Evolutionary conservation across 306 rosid genomes (phyloP).

Genomic region (Ochetophila trinervis): DNA sequence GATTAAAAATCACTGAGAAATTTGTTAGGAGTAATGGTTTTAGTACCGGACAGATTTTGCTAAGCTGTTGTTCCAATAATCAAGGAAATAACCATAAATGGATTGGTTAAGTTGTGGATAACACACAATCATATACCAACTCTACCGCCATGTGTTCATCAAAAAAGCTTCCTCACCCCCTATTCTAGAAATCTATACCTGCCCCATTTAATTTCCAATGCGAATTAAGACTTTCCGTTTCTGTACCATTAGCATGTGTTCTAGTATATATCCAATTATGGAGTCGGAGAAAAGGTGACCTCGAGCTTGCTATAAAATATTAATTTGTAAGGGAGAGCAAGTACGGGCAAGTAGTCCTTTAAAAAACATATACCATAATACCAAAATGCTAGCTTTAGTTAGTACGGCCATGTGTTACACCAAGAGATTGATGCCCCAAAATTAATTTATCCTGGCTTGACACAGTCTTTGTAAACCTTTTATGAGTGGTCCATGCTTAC

Average conservation of each 20-base stretch:
- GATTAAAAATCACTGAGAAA: too few species aligned
- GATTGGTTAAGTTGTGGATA: constrained; percentile 14
- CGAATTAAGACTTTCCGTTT: too few species aligned
- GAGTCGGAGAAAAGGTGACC: constrained; percentile 22
- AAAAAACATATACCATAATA: background rate
- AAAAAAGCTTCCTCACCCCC: background rate
- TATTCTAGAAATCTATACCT: background rate
- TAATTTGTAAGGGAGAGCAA: constrained; percentile 17
- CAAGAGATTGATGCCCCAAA: background rate
- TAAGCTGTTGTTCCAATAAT: background rate
- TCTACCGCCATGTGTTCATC: background rate
- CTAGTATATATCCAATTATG: background rate
- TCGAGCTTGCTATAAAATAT: constrained; percentile 8
- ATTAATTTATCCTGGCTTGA: background rate
- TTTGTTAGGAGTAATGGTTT: too few species aligned
- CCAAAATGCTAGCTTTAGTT: constrained; percentile 1
- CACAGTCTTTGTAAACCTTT: background rate
- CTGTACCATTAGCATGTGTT: too few species aligned
- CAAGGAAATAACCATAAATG: background rate
- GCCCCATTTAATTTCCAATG: constrained; percentile 8
- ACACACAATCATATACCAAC: constrained; percentile 6
- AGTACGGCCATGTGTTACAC: constrained; percentile 7
- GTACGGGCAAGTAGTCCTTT: constrained; percentile 27
- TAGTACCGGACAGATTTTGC: too few species aligned
- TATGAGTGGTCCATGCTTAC: too few species aligned